phyloP scores from a whole-genome alignment of 345 rosid species.

The Citrus australasica region DNA sequence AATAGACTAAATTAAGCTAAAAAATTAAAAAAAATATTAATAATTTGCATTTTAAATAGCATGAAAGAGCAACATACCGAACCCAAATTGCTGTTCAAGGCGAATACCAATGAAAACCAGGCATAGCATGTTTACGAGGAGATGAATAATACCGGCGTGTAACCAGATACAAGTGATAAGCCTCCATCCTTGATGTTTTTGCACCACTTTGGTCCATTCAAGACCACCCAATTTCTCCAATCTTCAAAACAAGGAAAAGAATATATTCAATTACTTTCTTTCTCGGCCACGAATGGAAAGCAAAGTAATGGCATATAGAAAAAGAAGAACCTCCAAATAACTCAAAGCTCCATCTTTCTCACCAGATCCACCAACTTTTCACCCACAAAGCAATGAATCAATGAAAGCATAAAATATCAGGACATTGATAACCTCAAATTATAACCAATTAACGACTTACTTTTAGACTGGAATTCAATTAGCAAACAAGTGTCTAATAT shows the following conservation, averaged over 20 bases:
- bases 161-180: slow-evolving; percentile 88
- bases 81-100: slow-evolving; percentile 95
- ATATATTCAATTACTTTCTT: background rate
- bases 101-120: slow-evolving; percentile 83
- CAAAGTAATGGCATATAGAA: background rate
- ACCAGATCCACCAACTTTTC: background rate
- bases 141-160: slow-evolving; percentile 88
- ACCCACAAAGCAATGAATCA: background rate
- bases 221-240: slow-evolving; percentile 83
- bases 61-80: slow-evolving; percentile 42
- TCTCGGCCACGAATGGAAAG: background rate
- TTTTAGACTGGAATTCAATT: background rate
- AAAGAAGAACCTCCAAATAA: background rate
- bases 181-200: slow-evolving; percentile 80
- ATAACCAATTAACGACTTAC: background rate
- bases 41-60: background rate
- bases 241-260: slow-evolving; percentile 29
- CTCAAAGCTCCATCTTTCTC: background rate
- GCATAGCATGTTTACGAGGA: slow-evolving; percentile 76
- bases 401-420: background rate
- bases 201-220: slow-evolving; percentile 59
- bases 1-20: background rate
- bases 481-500: background rate
- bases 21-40: background rate
- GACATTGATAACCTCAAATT: background rate